Conservation (phyloP, 208 protist species). For the Angomonas deanei region DNA sequence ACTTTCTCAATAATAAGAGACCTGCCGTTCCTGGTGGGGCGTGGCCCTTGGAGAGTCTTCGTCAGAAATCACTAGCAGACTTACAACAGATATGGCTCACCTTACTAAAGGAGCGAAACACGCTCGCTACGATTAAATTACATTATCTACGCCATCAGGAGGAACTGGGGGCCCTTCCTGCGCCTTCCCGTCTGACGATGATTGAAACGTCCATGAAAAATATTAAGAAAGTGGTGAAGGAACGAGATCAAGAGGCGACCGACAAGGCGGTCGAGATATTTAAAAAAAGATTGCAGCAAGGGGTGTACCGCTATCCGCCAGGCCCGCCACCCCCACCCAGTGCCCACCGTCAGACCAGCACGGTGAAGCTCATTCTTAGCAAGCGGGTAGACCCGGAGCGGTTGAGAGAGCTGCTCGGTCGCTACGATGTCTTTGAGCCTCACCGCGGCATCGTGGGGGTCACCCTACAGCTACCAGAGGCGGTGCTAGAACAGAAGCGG, state of each 20-base stretch:
- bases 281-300: constrained; percentile 51
- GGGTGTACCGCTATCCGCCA: constrained; percentile 79
- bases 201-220: constrained; percentile 81
- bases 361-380: constrained; percentile 66
- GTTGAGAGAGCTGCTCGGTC: constrained; percentile 70
- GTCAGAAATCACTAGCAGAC: constrained; percentile 86
- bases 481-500: constrained; percentile 59
- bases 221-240: constrained; percentile 68
- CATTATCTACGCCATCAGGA: constrained; percentile 89
- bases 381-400: constrained; percentile 55
- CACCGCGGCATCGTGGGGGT: constrained; percentile 83
- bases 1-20: constrained; percentile 87
- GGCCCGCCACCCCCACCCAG: constrained; percentile 75
- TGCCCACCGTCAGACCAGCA: constrained; percentile 41
- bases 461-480: constrained; percentile 49
- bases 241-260: constrained; percentile 78
- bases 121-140: constrained; percentile 74
- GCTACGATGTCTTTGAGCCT: constrained; percentile 71
- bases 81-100: constrained; percentile 91
- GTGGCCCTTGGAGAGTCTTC: constrained; percentile 80
- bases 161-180: constrained; percentile 86
- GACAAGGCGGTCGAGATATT: constrained; percentile 61
- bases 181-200: constrained; percentile 80
- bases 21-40: constrained; percentile 80
- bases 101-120: constrained; percentile 90